These are phyloP conservation scores for Plasmodium fragile DNA, from an alignment of 169 alveolate genomes.

Conservation along the genomic window DNA sequence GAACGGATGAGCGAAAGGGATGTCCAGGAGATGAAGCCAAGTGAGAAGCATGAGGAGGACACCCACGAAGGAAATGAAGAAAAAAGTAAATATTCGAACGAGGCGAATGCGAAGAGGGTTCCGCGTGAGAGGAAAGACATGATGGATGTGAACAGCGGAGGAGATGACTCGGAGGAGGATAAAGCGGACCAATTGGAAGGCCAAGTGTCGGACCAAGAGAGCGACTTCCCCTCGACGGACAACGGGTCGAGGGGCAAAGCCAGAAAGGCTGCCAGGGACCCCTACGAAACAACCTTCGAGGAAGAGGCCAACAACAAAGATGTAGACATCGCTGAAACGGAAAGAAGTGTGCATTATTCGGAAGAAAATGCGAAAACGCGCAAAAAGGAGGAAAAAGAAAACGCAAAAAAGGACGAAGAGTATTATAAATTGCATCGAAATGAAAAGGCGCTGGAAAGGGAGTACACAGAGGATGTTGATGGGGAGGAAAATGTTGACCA, in stretches of 20 bases:
- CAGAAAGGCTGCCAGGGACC: background rate
- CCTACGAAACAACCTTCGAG: background rate
- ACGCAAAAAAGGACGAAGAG: slow-evolving; percentile 27
- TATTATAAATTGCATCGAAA: slow-evolving; percentile 49
- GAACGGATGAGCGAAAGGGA: slow-evolving; percentile 79
- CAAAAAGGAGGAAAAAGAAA: slow-evolving; percentile 37
- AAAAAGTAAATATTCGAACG: slow-evolving; percentile 63
- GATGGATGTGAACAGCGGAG: background rate
- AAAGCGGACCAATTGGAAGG: background rate
- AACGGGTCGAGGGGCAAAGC: slow-evolving; percentile 51
- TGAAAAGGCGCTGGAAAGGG: slow-evolving; percentile 13
- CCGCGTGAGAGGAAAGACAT: slow-evolving; percentile 30
- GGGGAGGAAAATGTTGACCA: background rate
- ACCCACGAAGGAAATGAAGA: slow-evolving; percentile 18
- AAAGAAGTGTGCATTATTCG: background rate
- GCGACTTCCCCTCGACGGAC: slow-evolving; percentile 55
- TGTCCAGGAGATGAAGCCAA: slow-evolving; percentile 76
- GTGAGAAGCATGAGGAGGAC: slow-evolving; percentile 52
- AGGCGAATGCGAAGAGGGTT: slow-evolving; percentile 72
- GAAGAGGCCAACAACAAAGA: background rate
- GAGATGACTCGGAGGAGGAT: slow-evolving; percentile 1
- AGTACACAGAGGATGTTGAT: slow-evolving; percentile 4
- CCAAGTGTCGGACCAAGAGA: slow-evolving; percentile 13
- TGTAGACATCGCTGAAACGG: background rate
- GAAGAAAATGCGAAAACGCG: background rate